Evolutionary conservation across 805 yeast genomes (phyloP), one percentile per base, ranked within the genome.

Genomic region (Wickerhamomyces pijperi): DNA sequence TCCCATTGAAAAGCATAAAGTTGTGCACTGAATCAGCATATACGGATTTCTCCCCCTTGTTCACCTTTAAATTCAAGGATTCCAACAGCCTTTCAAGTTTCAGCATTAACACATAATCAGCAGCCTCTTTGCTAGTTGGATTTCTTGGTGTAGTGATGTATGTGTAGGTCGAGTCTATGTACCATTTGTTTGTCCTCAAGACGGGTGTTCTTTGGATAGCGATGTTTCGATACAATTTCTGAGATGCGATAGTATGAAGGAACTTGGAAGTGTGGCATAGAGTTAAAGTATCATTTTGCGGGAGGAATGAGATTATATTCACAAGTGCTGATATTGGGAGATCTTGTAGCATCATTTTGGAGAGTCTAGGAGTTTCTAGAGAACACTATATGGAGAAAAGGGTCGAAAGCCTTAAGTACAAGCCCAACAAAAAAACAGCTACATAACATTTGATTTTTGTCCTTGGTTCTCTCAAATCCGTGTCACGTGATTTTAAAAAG

Each of bases 41-140:
- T 4, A 9, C 9, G 6, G 23, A 7, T 9, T 21, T 21, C 23
- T 21, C 9, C 23, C 5, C 6, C 17, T 54, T 53, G 4, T 37
- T 14, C 29, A 8, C 14, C 29, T 25, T 25, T 14, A 25, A 25
- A 11, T 12, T 40, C 19, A 70, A 45, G 1, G 68, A 56, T 17
- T 63, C 62, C 12, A 61, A 36, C 32, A 77, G 51, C 3, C 67
- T 55, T 31, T 60, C 60, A 36, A 76, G 58, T 43, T 70, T 61
- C 18, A 63, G 52, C 20, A 55, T 46, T 11, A 62, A 51, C 16
- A 67, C 51, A 35, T 63, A 46, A 23, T 58, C 63, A 38, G 68
- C 64, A 35, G 63, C 62, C 31, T 61, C 60, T 0, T 39, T 42
- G 11, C 58, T 55, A 33, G 64, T 63, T 12, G 56, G 47, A 3